Base-by-base conservation (phyloP, 441 rosid genomes). In the Melastoma candidum region DNA sequence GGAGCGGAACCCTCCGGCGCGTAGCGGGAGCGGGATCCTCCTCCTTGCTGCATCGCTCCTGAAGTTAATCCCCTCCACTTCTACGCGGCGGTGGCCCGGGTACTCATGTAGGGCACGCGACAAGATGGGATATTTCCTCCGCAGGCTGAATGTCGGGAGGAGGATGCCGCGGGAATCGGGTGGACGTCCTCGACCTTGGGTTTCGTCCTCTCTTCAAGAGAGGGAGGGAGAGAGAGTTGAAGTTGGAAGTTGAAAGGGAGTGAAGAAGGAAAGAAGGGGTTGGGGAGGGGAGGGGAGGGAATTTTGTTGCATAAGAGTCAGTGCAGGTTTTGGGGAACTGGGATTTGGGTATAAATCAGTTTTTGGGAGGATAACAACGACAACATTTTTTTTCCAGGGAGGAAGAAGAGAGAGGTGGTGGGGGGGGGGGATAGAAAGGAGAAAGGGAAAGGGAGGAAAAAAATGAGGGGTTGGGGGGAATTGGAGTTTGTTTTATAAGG, bases 31-130 rank as follows among this genome's bases (percentile, higher is more conserved):
- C 57, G 71, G 50, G 70, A 52, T 53, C 66, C 83, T 54, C 72
- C 81, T 66, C 63, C 78, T 73, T 75, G 88, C 68, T 83, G 83
- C 81, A 74, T 80, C 81, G 43, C 49, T n/a, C 66, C 66, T 50
- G 5, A 49, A 56, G 47, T 74, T 52, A 25, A 51, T 58, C 46
- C 4, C 44, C 63, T 44, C 63, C 67, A 51, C 65, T 59, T 26
- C 65, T 14, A 29, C 36, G 36, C 36, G 5, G 7, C 1, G 36
- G 7, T 0, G 5, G 36, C 36, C 3, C 5, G 5, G 5, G 36
- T 29, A 29, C 5, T 29, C 36, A 29, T 29, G 5, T 29, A 29
- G 36, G 36, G 7, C 36, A 29, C 7, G 36, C 36, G 7, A 7
- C 36, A 29, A 29, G 36, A 3, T 29, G 5, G 36, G 36, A 29